A percentile compares a stretch with the other conserved stretches of the same genome.
Conservation (phyloP, 2,329 filamentous ascomycete species). For the Penicillium sp. region DNA sequence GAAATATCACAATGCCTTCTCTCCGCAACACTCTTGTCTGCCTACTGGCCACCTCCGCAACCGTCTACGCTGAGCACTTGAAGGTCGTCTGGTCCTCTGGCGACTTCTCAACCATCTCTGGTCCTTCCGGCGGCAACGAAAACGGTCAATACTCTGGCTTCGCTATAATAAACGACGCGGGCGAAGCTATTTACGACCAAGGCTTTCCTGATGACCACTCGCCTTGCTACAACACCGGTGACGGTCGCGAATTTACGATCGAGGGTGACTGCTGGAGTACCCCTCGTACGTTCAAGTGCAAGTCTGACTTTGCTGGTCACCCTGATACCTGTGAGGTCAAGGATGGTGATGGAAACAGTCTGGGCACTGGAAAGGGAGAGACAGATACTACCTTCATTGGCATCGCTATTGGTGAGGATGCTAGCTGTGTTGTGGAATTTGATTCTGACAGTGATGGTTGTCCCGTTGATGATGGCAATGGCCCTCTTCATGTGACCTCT, state of each 20-base stretch:
- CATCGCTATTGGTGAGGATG: constrained; percentile 14
- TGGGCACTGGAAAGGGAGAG: constrained; percentile 11
- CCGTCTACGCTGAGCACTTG: constrained; percentile 13
- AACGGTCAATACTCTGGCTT: constrained; percentile 14
- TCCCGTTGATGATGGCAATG: constrained; percentile 15
- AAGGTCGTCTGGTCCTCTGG: constrained; percentile 14
- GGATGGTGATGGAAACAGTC: constrained; percentile 15
- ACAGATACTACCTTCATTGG: constrained; percentile 13
- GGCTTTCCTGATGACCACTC: constrained; percentile 11
- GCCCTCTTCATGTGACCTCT: constrained; percentile 14
- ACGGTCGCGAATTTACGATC: constrained; percentile 16
- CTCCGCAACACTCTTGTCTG: constrained; percentile 7
- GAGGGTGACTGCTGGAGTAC: constrained; percentile 16
- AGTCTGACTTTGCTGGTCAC: constrained; percentile 13
- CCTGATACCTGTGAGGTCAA: constrained; percentile 15
- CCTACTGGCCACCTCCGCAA: constrained; percentile 9
- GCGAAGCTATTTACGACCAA: constrained; percentile 15
- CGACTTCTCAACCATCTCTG: constrained; percentile 15
- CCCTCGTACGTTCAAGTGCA: constrained; percentile 14
- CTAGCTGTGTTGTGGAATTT: constrained; percentile 16
- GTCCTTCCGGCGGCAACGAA: constrained; percentile 10
- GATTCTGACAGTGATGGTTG: constrained; percentile 15
- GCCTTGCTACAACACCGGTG: constrained; percentile 15
- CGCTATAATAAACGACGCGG: constrained; percentile 12
- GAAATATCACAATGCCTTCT: constrained; percentile 5